A percentile compares a stretch with the other conserved stretches of the same genome.
Conservation (phyloP, 1,284 basidiomycete species). For the Schizophyllum amplum region DNA sequence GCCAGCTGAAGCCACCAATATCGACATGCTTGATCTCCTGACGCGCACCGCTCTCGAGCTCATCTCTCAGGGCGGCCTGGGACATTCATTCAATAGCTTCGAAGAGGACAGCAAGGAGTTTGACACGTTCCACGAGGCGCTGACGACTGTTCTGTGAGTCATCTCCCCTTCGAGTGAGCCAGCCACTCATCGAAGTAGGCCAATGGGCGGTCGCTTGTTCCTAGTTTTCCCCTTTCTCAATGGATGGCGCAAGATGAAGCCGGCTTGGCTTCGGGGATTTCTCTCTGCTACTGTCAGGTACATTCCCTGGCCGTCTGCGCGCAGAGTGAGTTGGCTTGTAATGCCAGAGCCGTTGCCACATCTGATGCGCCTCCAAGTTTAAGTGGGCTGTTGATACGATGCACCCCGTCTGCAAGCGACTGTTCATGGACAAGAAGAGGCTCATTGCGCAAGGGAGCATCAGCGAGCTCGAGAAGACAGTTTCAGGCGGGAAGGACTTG, state of each 20-base stretch:
- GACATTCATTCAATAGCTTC: slow-evolving; percentile 29
- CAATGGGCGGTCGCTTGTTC: slow-evolving; percentile 18
- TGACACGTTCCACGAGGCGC: slow-evolving; percentile 11
- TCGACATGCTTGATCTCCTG: slow-evolving; percentile 28
- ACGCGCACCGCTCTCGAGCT: slow-evolving; percentile 30
- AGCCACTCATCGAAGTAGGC: slow-evolving; percentile 10
- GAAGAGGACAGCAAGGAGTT: slow-evolving; percentile 20
- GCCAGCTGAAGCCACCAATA: slow-evolving; percentile 10
- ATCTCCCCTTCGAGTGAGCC: not conserved
- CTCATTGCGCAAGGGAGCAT: slow-evolving; percentile 14
- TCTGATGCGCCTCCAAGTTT: slow-evolving; percentile 13
- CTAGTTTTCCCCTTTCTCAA: slow-evolving; percentile 19
- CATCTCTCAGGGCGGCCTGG: slow-evolving; percentile 29
- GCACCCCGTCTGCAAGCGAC: slow-evolving; percentile 15
- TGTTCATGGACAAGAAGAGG: slow-evolving; percentile 14
- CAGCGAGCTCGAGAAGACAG: slow-evolving; percentile 16
- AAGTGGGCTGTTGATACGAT: slow-evolving; percentile 16
- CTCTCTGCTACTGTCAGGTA: slow-evolving; percentile 9
- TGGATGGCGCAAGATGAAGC: slow-evolving; percentile 17
- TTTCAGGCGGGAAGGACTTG: slow-evolving; percentile 17
- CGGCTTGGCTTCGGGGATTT: slow-evolving; percentile 16
- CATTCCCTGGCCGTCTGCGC: slow-evolving; percentile 17
- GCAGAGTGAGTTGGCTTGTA: slow-evolving; percentile 9
- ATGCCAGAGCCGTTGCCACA: not conserved
- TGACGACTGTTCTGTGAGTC: slow-evolving; percentile 2